Conservation (phyloP, 495 filamentous ascomycete genomes). For the Evernia prunastri region DNA sequence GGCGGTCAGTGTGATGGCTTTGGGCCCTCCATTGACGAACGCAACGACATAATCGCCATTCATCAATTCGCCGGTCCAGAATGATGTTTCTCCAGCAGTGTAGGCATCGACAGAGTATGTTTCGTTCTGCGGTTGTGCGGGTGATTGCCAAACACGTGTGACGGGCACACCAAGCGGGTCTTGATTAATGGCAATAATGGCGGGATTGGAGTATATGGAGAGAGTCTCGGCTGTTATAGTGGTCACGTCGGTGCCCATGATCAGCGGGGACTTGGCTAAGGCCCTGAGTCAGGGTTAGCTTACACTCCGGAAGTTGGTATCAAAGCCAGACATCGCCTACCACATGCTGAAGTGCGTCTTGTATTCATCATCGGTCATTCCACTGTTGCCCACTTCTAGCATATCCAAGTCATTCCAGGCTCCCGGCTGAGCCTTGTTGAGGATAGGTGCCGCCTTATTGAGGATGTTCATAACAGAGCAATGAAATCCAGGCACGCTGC, state of each 20-base stretch:
- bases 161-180: constrained; percentile 37
- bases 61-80: constrained; percentile 40
- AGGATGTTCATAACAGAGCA: constrained; percentile 49
- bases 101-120: constrained; percentile 28
- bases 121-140: constrained; percentile 26
- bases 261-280: constrained; percentile 32
- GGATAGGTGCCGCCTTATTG: constrained; percentile 40
- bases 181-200: constrained; percentile 43
- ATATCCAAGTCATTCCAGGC: constrained; percentile 49
- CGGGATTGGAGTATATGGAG: constrained; percentile 38
- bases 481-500: constrained; percentile 46
- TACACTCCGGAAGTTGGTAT: not conserved
- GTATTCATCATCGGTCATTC: constrained; percentile 41
- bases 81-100: constrained; percentile 39
- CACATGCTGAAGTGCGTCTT: constrained; percentile 35
- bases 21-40: constrained; percentile 43
- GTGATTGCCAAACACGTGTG: constrained; percentile 37
- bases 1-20: constrained; percentile 40
- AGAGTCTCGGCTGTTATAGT: constrained; percentile 28
- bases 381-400: constrained; percentile 56
- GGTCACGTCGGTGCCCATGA: constrained; percentile 31
- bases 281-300: constrained; percentile 20
- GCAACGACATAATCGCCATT: constrained; percentile 43
- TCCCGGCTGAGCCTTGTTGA: constrained; percentile 31
- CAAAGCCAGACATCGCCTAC: constrained; percentile 10